A percentile compares a stretch with the other conserved stretches of the same genome.
Conservation (phyloP, 2,329 filamentous ascomycete species). For the Neofusicoccum parvum region DNA sequence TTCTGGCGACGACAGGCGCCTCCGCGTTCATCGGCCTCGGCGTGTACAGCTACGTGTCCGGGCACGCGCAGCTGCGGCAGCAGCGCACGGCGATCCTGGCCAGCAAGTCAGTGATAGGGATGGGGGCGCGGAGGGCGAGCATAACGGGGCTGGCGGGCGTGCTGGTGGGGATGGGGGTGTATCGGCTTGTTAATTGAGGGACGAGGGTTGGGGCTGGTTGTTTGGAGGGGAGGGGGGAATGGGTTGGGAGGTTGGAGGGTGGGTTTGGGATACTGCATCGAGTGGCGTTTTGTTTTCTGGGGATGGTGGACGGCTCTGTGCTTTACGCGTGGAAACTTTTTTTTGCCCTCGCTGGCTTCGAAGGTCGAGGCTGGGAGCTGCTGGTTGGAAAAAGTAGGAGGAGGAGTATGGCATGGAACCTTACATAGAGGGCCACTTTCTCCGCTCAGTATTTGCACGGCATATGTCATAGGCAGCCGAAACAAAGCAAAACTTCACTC, state of each 20-base stretch:
- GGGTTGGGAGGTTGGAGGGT: neutral
- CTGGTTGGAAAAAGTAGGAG: too few species aligned
- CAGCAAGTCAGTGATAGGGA: conserved; percentile 45
- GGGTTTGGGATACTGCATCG: neutral
- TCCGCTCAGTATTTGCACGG: too few species aligned
- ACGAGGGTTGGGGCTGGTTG: too few species aligned
- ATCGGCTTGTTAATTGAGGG: conserved; percentile 38
- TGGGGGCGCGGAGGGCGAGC: conserved; percentile 42
- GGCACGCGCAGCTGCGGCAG: conserved; percentile 46
- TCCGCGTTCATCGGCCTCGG: conserved; percentile 51
- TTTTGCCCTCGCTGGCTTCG: too few species aligned
- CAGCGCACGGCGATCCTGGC: conserved; percentile 32
- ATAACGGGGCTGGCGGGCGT: conserved; percentile 44
- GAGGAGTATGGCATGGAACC: too few species aligned
- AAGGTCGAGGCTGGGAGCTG: too few species aligned
- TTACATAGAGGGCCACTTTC: too few species aligned
- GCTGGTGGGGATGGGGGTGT: conserved; percentile 49
- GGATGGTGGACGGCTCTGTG: too few species aligned
- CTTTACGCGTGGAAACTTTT: too few species aligned
- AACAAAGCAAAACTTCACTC: too few species aligned
- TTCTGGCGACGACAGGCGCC: conserved; percentile 35
- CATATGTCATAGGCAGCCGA: too few species aligned
- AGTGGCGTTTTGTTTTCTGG: too few species aligned
- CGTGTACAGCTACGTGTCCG: conserved; percentile 49
- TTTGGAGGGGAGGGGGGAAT: conserved; percentile 22